A percentile compares a stretch with the other conserved stretches of the same genome.
phyloP scores from a whole-genome alignment of 805 yeast species.

The Debaryomyces castellii region DNA sequence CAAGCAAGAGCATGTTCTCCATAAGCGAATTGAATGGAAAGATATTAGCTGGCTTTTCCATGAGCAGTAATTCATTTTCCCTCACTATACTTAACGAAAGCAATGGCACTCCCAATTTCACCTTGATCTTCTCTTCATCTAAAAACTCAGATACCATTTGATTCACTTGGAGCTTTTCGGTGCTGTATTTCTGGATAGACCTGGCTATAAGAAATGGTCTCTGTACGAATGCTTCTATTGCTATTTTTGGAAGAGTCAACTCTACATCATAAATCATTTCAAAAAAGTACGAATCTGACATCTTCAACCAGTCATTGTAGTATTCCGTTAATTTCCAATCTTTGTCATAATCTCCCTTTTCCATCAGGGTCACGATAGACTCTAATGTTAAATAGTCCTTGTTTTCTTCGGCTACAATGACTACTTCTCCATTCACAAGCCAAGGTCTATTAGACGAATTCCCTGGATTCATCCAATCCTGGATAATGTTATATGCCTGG shows the following conservation, averaged over 20 bases:
- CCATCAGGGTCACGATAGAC: slow-evolving; percentile 6
- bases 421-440: slow-evolving; percentile 43
- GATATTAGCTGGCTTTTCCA: not conserved
- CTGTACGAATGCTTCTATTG: not conserved
- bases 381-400: slow-evolving; percentile 7
- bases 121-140: not conserved
- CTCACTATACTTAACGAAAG: slow-evolving; percentile 5
- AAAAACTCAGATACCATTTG: not conserved
- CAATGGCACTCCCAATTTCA: slow-evolving; percentile 5
- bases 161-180: not conserved
- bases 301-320: slow-evolving; percentile 3
- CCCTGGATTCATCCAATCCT: slow-evolving; percentile 48
- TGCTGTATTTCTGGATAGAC: slow-evolving; percentile 4
- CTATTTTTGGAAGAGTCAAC: slow-evolving; percentile 1
- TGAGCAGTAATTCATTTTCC: slow-evolving; percentile 1
- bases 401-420: slow-evolving; percentile 13
- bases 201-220: slow-evolving; percentile 5
- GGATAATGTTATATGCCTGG: slow-evolving; percentile 47
- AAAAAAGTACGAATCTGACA: slow-evolving; percentile 3
- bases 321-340: not conserved
- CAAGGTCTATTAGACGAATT: slow-evolving; percentile 52
- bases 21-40: not conserved
- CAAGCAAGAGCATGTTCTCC: slow-evolving; percentile 3
- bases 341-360: slow-evolving; percentile 6
- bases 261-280: slow-evolving; percentile 7